Evolutionary conservation across 1,139 yeast genomes (phyloP).

Genomic region (Diutina pseudorugosa): DNA sequence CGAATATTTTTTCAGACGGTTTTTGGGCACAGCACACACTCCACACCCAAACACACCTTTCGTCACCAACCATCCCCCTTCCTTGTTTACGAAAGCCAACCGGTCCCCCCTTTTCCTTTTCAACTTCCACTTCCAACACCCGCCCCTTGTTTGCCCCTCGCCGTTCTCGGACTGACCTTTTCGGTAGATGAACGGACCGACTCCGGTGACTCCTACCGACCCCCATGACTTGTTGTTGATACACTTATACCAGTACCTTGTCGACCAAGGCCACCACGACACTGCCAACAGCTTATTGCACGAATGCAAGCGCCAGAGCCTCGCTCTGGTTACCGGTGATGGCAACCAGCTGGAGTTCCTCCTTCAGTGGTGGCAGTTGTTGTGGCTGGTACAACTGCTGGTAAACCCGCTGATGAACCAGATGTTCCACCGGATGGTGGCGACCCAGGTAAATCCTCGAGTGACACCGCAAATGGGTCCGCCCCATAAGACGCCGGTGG

Average conservation of each 20-base stretch:
- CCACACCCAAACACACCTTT: background rate
- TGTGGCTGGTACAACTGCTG: conserved; percentile 5
- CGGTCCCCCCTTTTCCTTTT: too few relatives aligned
- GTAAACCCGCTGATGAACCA: conserved; percentile 1
- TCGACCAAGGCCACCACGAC: conserved; percentile 8
- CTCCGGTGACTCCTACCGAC: background rate
- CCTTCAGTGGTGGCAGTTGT: conserved; percentile 9
- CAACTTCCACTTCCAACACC: background rate
- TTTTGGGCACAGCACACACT: background rate
- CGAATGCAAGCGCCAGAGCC: conserved; percentile 5
- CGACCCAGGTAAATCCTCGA: background rate
- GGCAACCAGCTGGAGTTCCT: conserved; percentile 5
- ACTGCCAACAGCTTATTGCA: conserved; percentile 8
- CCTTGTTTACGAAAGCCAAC: background rate
- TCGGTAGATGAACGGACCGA: background rate
- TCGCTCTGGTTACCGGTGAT: conserved; percentile 5
- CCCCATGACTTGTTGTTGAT: conserved; percentile 6
- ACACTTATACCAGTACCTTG: conserved; percentile 8
- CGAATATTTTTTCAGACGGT: background rate
- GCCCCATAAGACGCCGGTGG: background rate
- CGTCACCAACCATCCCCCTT: background rate
- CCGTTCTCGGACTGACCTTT: background rate
- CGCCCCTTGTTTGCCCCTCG: background rate
- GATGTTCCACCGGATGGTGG: conserved; percentile 1
- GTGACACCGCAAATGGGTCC: background rate